Evolutionary conservation across 345 rosid species (phyloP), one percentile per base, ranked within the genome.

Genomic region (Arabidopsis suecica): DNA sequence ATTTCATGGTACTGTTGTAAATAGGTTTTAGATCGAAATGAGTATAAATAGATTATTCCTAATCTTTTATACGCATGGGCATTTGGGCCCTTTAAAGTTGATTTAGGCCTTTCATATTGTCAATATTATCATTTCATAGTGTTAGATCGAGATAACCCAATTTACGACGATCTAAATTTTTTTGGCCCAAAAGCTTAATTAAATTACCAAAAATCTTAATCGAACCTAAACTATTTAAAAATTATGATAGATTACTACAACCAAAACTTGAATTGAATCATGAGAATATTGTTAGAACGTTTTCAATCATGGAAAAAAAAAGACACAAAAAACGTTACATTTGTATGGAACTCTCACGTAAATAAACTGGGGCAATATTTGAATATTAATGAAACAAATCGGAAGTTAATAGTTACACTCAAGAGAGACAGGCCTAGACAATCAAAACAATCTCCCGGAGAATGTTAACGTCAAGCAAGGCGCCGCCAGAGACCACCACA

Each of bases 401-500:
- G 42, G 2, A 66, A 34, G 58, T 34, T 48, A 33, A 32, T 47
- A 65, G 30, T 40, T 40, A 57, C n/a, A 22, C 53, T 18, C 7
- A 3, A n/a, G 7, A 30, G 47, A 56, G n/a, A 33, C 32, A 28
- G 4, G 2, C 32, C 32, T 28, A 28, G 48, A 47, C 25, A 36
- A 11, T 20, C 55, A 22, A 53, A 64, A 33, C 5, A 65, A 57
- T 8, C 41, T 45, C 34, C 61, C 20, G 36, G 45, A 25, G 13
- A 28, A 40, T 38, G 71, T 56, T 55, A 73, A 59, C 79, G 62
- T 75, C 62, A 67, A 60, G 55, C 72, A 75, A 48, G 47, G 37
- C 54, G 65, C 65, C 80, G 49, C 55, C 74, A 41, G 28, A 51
- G 40, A 16, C 18, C 12, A 41, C 70, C 47, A 58, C 82, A 83